These are phyloP conservation scores for Hymenotorrendiella dingleyae DNA, from an alignment of 2,329 filamentous ascomycete species.

Conservation along the genomic window DNA sequence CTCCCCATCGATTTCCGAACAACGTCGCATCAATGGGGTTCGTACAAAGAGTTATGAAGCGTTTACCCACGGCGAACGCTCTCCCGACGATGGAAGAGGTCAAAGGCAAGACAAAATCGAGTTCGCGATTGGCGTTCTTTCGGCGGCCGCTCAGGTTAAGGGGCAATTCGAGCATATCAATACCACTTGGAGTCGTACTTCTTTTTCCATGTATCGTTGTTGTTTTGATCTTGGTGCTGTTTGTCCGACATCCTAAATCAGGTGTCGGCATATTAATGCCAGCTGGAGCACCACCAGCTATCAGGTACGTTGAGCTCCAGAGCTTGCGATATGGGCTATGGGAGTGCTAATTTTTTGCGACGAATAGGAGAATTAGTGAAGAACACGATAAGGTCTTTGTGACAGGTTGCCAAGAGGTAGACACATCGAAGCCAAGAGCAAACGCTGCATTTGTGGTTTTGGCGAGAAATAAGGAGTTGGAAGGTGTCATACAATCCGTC, in stretches of 20 bases:
- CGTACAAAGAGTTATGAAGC: conserved; percentile 47
- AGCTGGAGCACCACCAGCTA: conserved; percentile 78
- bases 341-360: conserved; percentile 13
- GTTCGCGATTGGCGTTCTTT: conserved; percentile 68
- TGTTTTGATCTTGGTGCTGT: conserved; percentile 82
- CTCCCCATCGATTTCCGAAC: conserved; percentile 16
- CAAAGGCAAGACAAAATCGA: conserved; percentile 32
- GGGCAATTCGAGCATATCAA: conserved; percentile 86
- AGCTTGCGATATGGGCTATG: not conserved
- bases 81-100: conserved; percentile 40
- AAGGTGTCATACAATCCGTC: conserved; percentile 91
- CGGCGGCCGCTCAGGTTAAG: conserved; percentile 78
- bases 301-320: conserved; percentile 56
- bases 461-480: conserved; percentile 91
- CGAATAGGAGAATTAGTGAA: conserved; percentile 83
- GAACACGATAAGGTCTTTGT: conserved; percentile 96
- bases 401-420: conserved; percentile 77
- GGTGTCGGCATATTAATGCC: conserved; percentile 81
- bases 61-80: conserved; percentile 40
- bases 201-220: conserved; percentile 89
- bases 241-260: conserved; percentile 80
- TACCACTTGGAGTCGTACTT: conserved; percentile 87
- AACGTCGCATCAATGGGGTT: conserved; percentile 39
- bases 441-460: conserved; percentile 96
- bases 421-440: conserved; percentile 72